Percentiles rank a stretch among this genome's conserved stretches.
phyloP scores from a whole-genome alignment of 1,284 basidiomycete species.

The Golubevia sp. region DNA sequence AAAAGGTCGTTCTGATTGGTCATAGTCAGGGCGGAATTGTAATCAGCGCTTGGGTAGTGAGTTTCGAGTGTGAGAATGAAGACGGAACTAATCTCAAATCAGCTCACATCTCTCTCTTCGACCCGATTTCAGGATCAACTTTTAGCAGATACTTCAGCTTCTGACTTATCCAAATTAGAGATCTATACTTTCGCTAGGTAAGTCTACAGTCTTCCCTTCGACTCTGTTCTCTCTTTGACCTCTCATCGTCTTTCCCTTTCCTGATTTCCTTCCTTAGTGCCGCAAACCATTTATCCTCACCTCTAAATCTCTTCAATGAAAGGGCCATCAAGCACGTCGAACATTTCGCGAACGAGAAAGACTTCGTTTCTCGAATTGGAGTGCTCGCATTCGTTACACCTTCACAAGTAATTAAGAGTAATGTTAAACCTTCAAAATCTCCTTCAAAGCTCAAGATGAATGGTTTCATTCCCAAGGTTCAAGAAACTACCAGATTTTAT shows the following conservation, averaged over 20 bases:
- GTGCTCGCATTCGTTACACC: not conserved
- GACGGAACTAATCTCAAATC: too few species aligned
- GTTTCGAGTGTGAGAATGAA: too few species aligned
- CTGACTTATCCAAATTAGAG: constrained; percentile 6
- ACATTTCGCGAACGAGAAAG: not conserved
- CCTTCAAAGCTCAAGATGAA: too few species aligned
- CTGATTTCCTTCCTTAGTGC: not conserved
- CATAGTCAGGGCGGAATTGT: constrained; percentile 14
- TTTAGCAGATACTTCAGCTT: not conserved
- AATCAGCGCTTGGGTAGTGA: not conserved
- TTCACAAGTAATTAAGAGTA: not conserved
- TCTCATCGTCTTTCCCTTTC: not conserved
- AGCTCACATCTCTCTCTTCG: too few species aligned
- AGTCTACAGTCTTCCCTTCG: not conserved
- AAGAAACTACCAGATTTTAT: not conserved
- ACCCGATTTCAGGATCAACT: constrained; percentile 3
- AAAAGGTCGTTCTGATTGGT: constrained; percentile 8
- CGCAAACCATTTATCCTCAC: not conserved
- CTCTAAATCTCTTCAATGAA: not conserved
- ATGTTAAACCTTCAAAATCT: not conserved
- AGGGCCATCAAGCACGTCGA: not conserved
- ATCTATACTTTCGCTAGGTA: constrained; percentile 10
- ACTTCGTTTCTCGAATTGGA: not conserved
- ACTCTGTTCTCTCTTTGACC: not conserved
- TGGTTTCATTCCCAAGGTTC: too few species aligned